Evolutionary conservation across 2,329 filamentous ascomycete species (phyloP).

Genomic region (Bipolaris sorokiniana): DNA sequence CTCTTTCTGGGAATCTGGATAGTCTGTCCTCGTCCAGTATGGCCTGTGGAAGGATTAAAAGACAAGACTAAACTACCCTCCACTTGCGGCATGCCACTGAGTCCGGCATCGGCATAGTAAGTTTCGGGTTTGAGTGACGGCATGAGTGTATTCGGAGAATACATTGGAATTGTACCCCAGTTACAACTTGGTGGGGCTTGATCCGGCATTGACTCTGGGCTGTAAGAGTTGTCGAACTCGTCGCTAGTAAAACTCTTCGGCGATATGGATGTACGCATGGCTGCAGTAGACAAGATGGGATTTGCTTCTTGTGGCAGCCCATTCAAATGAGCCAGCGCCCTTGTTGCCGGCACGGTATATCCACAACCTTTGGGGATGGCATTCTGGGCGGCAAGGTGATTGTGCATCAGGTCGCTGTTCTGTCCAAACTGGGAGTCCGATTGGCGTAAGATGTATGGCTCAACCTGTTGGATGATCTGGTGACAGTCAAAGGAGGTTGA

Average conservation of each 20-base stretch:
- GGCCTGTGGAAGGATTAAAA: not conserved
- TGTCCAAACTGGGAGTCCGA: constrained; percentile 9
- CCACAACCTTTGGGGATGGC: constrained; percentile 9
- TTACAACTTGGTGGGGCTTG: constrained; percentile 6
- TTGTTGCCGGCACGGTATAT: constrained; percentile 1
- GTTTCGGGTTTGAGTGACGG: not conserved
- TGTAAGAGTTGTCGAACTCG: constrained; percentile 12
- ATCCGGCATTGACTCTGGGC: constrained; percentile 11
- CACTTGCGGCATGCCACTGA: constrained; percentile 2
- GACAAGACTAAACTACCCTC: not conserved
- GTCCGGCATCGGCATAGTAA: not conserved
- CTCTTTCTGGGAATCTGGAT: not conserved
- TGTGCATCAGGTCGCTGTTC: constrained; percentile 20
- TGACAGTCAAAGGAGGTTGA: constrained; percentile 7
- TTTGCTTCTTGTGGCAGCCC: constrained; percentile 5
- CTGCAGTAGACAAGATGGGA: constrained; percentile 14
- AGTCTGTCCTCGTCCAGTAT: not conserved
- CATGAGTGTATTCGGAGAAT: not conserved
- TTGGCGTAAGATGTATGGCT: constrained; percentile 16
- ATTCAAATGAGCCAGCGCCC: constrained; percentile 2
- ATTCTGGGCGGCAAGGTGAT: constrained; percentile 6
- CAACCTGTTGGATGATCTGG: constrained; percentile 1
- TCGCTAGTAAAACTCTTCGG: constrained; percentile 32
- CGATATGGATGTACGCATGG: constrained; percentile 23
- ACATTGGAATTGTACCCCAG: constrained; percentile 8